Evolutionary conservation across 2,329 filamentous ascomycete genomes (phyloP), one percentile per base, ranked within the genome.

Genomic region (Zalaria obscura): DNA sequence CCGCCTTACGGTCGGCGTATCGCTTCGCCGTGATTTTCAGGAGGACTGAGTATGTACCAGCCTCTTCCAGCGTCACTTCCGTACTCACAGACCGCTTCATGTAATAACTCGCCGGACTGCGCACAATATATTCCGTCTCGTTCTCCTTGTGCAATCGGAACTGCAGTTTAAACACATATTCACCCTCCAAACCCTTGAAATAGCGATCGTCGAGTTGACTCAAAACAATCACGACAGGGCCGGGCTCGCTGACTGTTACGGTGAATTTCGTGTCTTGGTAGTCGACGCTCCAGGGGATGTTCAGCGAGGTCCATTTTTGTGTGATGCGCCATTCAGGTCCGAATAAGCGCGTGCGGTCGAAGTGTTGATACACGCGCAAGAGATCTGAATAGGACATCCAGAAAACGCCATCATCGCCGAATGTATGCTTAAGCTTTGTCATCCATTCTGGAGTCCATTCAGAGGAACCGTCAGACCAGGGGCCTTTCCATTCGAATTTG

Each of bases 361-460:
- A 72, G 49, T 72, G 68, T 40, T 74, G 70, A 47, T 75, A 77
- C 45, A 74, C 69, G 35, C 67, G 66, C 3, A 77, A 61, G 10
- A 78, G 62, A 44, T 78, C 75, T 9, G 68, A 59, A 52, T 76
- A 78, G 1, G 66, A 70, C 31, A 77, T 76, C 72, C 73, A 78
- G 55, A 78, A 76, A 28, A 76, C 57, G 26, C 56, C 56, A 40
- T 59, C 55, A 40, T 57, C 48, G 27, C 55, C 54, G 37, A 59
- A 58, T 0, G 47, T 53, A 29, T 55, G 48, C 5, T 42, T 26
- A 54, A 49, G 45, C 33, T 33, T 25, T 3, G 76, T 63, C 61
- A 89, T 77, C 74, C 80, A 85, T 49, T 87, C 78, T 0, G 82
- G 69, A 1, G 82, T 89, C 85, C 85, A 93, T 58, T 89, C 79